Conservation (phyloP, 495 filamentous ascomycete genomes). For the Penicillium nucicola region DNA sequence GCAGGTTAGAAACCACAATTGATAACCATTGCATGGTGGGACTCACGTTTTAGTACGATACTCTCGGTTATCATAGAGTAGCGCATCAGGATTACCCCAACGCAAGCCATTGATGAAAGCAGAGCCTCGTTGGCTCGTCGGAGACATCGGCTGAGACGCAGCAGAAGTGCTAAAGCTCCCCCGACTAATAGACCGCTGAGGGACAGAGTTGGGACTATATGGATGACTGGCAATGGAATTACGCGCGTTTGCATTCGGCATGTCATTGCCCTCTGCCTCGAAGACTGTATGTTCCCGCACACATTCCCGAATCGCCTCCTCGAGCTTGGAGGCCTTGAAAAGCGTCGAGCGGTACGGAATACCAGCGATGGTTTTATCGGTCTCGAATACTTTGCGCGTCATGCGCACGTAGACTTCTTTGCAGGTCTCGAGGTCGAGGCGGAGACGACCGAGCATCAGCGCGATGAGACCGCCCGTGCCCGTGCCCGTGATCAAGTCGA, state of each 20-base stretch:
- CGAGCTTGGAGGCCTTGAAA: slow-evolving; percentile 93
- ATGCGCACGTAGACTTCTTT: slow-evolving; percentile 94
- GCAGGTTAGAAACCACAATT: slow-evolving; percentile 6
- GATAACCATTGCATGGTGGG: not conserved
- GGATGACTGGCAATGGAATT: slow-evolving; percentile 37
- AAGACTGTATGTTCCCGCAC: slow-evolving; percentile 83
- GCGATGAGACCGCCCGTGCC: slow-evolving; percentile 95
- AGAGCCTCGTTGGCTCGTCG: slow-evolving; percentile 31
- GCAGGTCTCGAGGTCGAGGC: slow-evolving; percentile 91
- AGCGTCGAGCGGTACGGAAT: slow-evolving; percentile 90
- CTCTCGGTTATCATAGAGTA: slow-evolving; percentile 77
- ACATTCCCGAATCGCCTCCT: slow-evolving; percentile 88
- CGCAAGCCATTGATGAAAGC: slow-evolving; percentile 42
- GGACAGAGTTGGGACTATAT: slow-evolving; percentile 34
- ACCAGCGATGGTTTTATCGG: slow-evolving; percentile 93
- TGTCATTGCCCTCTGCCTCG: slow-evolving; percentile 77
- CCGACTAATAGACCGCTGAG: slow-evolving; percentile 45
- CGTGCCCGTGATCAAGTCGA: slow-evolving; percentile 92
- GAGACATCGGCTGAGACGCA: slow-evolving; percentile 27
- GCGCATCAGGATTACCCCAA: slow-evolving; percentile 59
- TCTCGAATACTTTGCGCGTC: slow-evolving; percentile 92
- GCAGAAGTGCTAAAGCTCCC: slow-evolving; percentile 39
- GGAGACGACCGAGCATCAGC: slow-evolving; percentile 89
- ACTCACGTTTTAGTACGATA: slow-evolving; percentile 90
- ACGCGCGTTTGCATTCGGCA: slow-evolving; percentile 23